Evolutionary conservation across 169 alveolate species (phyloP).

Genomic region (Plasmodium falciparum): DNA sequence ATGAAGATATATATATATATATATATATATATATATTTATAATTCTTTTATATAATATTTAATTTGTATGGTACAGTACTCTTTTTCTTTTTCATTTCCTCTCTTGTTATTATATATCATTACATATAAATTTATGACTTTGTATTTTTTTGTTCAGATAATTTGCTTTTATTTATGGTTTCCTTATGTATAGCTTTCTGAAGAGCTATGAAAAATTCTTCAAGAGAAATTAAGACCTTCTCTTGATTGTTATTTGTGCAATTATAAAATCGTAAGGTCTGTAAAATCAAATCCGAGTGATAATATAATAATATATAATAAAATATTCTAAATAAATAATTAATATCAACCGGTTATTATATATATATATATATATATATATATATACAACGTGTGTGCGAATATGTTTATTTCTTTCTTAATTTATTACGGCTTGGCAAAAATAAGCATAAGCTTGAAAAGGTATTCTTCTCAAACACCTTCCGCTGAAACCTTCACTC

Average conservation of each 20-base stretch:
- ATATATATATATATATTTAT: too few relatives aligned
- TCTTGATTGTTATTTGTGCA: conserved; percentile 42
- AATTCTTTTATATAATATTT: too few relatives aligned
- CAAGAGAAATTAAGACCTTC: conserved; percentile 52
- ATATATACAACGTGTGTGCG: too few relatives aligned
- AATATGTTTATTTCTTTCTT: background rate
- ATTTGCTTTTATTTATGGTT: conserved; percentile 21
- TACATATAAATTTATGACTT: too few relatives aligned
- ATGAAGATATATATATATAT: too few relatives aligned
- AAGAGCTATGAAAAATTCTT: conserved; percentile 68
- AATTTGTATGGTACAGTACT: too few relatives aligned
- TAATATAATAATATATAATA: background rate
- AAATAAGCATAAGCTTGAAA: conserved; percentile 82
- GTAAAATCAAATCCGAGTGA: background rate
- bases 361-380: conserved; percentile 13
- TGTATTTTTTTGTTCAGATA: conserved; percentile 28
- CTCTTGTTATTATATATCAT: too few relatives aligned
- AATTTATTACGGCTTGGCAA: conserved; percentile 72
- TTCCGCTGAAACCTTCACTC: conserved; percentile 83
- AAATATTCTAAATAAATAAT: background rate
- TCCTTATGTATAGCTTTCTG: conserved; percentile 62
- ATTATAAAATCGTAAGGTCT: conserved; percentile 73
- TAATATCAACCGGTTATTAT: background rate
- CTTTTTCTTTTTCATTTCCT: too few relatives aligned
- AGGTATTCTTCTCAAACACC: conserved; percentile 86